phyloP scores from a whole-genome alignment of 306 rosid species.

The Fragaria nilgerrensis region DNA sequence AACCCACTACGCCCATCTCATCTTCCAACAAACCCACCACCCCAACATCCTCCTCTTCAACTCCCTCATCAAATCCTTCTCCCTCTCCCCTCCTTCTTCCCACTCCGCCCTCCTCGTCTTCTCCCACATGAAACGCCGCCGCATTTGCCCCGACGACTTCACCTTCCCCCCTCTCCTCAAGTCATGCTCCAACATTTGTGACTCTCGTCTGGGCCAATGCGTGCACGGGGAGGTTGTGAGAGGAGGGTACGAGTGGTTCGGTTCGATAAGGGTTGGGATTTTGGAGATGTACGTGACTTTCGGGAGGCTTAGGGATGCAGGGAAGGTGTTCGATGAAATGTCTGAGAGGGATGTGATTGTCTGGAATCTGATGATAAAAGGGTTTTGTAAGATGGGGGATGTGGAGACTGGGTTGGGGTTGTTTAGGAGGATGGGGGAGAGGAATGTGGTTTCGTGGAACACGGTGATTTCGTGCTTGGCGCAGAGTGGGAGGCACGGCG shows the following conservation, averaged over 20 bases:
- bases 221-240: constrained; percentile 41
- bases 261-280: constrained; percentile 50
- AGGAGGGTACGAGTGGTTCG: constrained; percentile 42
- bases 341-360: constrained; percentile 44
- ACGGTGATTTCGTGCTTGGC: constrained; percentile 63
- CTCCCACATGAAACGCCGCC: constrained; percentile 41
- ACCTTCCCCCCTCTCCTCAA: constrained; percentile 71
- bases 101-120: constrained; percentile 44
- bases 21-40: constrained; percentile 45
- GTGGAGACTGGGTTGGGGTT: constrained; percentile 48
- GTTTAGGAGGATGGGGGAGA: constrained; percentile 57
- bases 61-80: constrained; percentile 71
- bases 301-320: constrained; percentile 48
- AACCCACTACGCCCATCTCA: constrained; percentile 48
- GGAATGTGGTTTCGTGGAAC: constrained; percentile 73
- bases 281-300: constrained; percentile 48
- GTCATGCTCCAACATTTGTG: constrained; percentile 46
- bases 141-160: constrained; percentile 48
- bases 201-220: constrained; percentile 41
- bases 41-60: constrained; percentile 74
- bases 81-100: constrained; percentile 58
- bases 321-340: constrained; percentile 66
- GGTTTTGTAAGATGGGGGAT: constrained; percentile 57
- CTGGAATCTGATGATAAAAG: constrained; percentile 79
- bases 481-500: constrained; percentile 35